Percentiles rank a stretch among this genome's conserved stretches.
phyloP scores from a whole-genome alignment of 2,329 filamentous ascomycete genomes.

The Botrytis sinoallii region DNA sequence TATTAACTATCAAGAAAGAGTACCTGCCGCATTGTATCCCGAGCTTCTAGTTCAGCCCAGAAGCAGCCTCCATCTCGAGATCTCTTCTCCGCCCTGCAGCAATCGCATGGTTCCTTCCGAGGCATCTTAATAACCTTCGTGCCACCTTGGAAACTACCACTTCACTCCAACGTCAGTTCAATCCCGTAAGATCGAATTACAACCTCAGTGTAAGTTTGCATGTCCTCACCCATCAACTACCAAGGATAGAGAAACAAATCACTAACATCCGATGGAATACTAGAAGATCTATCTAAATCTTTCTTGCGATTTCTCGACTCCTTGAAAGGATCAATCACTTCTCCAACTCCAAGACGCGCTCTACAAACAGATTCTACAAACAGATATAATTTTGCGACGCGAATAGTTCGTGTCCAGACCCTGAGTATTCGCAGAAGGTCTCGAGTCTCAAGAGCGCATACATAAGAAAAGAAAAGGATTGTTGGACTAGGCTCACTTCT shows the following conservation, averaged over 20 bases:
- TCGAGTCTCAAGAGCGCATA: not conserved
- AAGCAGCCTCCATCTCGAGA: constrained; percentile 20
- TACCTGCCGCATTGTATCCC: constrained; percentile 21
- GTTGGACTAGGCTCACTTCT: not conserved
- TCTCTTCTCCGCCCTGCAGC: constrained; percentile 18
- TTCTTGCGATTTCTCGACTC: not conserved
- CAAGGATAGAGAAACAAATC: not conserved
- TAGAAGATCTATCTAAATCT: not conserved
- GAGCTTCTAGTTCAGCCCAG: constrained; percentile 20
- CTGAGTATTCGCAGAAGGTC: not conserved
- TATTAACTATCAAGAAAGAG: constrained; percentile 16
- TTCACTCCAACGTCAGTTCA: constrained; percentile 15
- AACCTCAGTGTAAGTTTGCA: constrained; percentile 13
- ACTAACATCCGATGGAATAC: not conserved
- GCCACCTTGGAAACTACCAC: constrained; percentile 23
- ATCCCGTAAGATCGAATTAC: not conserved
- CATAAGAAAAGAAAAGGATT: not conserved
- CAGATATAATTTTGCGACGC: not conserved
- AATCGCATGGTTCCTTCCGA: constrained; percentile 25
- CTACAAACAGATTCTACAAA: not conserved
- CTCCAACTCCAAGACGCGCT: not conserved
- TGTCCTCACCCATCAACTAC: not conserved
- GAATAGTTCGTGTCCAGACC: not conserved
- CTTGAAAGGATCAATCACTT: not conserved
- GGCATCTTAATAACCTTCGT: constrained; percentile 24